Evolutionary conservation across 768 basidiomycete genomes (phyloP).

Genomic region (Leucogyrophana mollusca): DNA sequence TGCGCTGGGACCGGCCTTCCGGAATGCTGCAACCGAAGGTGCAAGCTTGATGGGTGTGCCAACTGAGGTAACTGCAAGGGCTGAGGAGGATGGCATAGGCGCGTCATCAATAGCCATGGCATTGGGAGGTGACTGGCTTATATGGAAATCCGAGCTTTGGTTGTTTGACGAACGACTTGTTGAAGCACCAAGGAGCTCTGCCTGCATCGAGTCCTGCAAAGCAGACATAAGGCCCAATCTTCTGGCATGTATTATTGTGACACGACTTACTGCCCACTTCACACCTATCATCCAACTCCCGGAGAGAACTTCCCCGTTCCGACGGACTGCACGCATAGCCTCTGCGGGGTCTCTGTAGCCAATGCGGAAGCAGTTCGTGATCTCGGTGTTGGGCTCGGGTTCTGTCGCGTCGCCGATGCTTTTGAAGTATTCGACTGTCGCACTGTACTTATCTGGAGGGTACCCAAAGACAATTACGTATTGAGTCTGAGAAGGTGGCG

Average conservation of each 20-base stretch:
- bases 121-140: conserved; percentile 23
- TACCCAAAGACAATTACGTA: conserved; percentile 89
- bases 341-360: conserved; percentile 71
- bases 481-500: conserved; percentile 40
- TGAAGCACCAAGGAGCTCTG: conserved; percentile 15
- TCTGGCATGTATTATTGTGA: background rate
- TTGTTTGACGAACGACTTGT: conserved; percentile 16
- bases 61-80: conserved; percentile 38
- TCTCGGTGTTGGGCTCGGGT: conserved; percentile 62
- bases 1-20: conserved; percentile 38
- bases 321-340: conserved; percentile 74
- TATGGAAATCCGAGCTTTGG: background rate
- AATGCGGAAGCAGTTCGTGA: conserved; percentile 80
- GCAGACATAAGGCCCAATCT: background rate
- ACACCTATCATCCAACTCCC: conserved; percentile 84
- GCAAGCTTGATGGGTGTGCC: conserved; percentile 74
- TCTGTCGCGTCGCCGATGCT: conserved; percentile 71
- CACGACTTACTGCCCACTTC: conserved; percentile 74
- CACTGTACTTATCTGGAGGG: conserved; percentile 72
- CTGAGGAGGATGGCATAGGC: conserved; percentile 15
- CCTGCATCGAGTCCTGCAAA: conserved; percentile 47
- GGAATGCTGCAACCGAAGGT: conserved; percentile 72
- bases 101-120: conserved; percentile 51
- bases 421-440: conserved; percentile 72
- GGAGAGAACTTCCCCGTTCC: conserved; percentile 77